phyloP scores from a whole-genome alignment of 495 filamentous ascomycete species.

The Jackrogersella minutella region DNA sequence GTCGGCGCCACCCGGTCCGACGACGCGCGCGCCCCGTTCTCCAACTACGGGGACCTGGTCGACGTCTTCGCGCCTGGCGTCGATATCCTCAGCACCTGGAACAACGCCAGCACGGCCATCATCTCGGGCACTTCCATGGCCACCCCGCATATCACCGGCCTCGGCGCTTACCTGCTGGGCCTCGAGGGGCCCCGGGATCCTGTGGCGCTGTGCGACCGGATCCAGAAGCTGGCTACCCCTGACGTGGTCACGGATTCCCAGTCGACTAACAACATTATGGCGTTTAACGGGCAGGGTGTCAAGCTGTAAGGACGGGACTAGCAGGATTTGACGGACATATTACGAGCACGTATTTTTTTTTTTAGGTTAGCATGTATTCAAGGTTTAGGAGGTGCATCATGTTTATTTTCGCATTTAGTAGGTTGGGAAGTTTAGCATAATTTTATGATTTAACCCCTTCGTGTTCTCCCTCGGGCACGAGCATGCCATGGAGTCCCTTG shows the following conservation, averaged over 20 bases:
- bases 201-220: constrained; percentile 41
- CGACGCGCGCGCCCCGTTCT: constrained; percentile 58
- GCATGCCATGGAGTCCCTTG: constrained; percentile 72
- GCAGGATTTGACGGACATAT: background rate
- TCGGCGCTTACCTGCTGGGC: constrained; percentile 57
- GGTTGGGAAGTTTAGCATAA: background rate
- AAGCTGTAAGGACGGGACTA: background rate
- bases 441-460: constrained; percentile 9
- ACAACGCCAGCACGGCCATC: constrained; percentile 48
- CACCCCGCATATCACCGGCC: constrained; percentile 59
- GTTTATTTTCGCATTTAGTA: constrained; percentile 13
- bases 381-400: constrained; percentile 18
- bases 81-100: constrained; percentile 46
- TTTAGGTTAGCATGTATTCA: constrained; percentile 1
- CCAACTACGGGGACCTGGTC: constrained; percentile 61
- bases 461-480: constrained; percentile 42
- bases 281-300: constrained; percentile 41
- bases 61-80: constrained; percentile 57
- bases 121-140: constrained; percentile 64
- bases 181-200: constrained; percentile 45
- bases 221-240: constrained; percentile 46
- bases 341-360: constrained; percentile 3
- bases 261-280: constrained; percentile 41
- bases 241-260: constrained; percentile 32
- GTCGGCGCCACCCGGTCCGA: constrained; percentile 55